Conservation (phyloP, 768 basidiomycete species). For the Vararia minispora region DNA sequence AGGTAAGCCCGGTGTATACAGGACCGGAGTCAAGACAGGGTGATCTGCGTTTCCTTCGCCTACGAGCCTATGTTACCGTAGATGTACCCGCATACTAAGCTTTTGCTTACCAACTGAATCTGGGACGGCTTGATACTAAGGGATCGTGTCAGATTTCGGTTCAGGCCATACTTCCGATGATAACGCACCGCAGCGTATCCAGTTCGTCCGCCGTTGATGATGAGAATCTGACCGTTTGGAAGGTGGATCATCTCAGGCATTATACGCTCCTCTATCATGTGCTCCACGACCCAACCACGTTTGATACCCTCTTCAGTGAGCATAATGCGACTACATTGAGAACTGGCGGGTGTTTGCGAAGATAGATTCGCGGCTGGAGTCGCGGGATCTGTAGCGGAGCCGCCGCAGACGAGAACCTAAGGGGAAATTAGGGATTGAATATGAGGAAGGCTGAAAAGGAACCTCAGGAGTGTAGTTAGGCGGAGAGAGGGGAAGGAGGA, state of each 20-base stretch:
- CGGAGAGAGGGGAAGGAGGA: constrained; percentile 22
- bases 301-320: constrained; percentile 19
- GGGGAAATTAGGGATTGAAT: too few relatives aligned
- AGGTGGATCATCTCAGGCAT: constrained; percentile 25
- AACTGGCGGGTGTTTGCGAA: constrained; percentile 19
- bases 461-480: constrained; percentile 20
- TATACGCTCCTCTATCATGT: constrained; percentile 21
- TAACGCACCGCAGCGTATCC: constrained; percentile 26
- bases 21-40: constrained; percentile 25
- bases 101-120: too few relatives aligned
- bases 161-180: too few relatives aligned
- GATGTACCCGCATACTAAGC: too few relatives aligned
- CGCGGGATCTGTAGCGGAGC: constrained; percentile 14
- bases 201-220: constrained; percentile 30
- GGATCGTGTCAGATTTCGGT: too few relatives aligned
- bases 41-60: constrained; percentile 21
- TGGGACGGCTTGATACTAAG: too few relatives aligned
- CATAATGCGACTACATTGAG: constrained; percentile 27
- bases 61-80: too few relatives aligned
- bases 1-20: constrained; percentile 37
- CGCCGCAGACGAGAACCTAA: constrained; percentile 24
- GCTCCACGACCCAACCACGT: constrained; percentile 23
- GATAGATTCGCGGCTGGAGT: constrained; percentile 13
- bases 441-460: too few relatives aligned
- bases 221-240: constrained; percentile 26